Percentiles rank a stretch among this genome's conserved stretches.
phyloP scores from a whole-genome alignment of 1,139 yeast species.

The Nakaseomyces kungkrabaensis region DNA sequence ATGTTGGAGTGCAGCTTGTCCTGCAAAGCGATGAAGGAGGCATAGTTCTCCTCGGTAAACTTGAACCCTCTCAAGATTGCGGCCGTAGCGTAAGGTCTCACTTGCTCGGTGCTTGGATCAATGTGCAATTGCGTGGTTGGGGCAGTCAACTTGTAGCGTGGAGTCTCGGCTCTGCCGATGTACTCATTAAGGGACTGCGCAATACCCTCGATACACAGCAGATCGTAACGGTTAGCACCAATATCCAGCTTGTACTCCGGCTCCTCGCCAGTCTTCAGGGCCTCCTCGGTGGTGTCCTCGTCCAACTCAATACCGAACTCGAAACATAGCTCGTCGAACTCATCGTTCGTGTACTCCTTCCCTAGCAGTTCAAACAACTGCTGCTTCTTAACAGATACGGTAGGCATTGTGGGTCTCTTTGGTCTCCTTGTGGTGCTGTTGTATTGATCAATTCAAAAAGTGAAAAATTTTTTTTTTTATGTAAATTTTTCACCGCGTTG shows the following conservation, averaged over 20 bases:
- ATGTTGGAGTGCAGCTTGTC: conserved; percentile 92
- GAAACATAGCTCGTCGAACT: conserved; percentile 94
- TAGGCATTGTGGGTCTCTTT: conserved; percentile 56
- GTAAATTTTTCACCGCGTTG: too few relatives aligned
- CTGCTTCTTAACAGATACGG: conserved; percentile 87
- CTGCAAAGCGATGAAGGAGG: conserved; percentile 89
- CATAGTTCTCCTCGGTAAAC: conserved; percentile 78
- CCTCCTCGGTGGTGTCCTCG: conserved; percentile 81
- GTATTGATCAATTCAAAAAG: too few relatives aligned
- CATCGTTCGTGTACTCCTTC: conserved; percentile 72
- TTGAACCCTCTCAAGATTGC: conserved; percentile 79
- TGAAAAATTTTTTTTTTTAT: too few relatives aligned
- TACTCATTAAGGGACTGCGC: conserved; percentile 91
- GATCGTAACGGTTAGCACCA: conserved; percentile 96
- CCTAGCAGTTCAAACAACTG: conserved; percentile 82
- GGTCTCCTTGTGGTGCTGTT: too few relatives aligned
- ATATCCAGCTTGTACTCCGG: conserved; percentile 95
- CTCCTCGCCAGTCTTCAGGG: conserved; percentile 68
- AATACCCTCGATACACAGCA: conserved; percentile 97
- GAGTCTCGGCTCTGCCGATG: conserved; percentile 57
- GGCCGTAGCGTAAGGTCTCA: conserved; percentile 91
- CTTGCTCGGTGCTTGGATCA: conserved; percentile 56
- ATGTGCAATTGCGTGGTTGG: conserved; percentile 64
- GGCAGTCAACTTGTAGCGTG: conserved; percentile 51
- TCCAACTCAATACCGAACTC: conserved; percentile 96